A percentile compares a stretch with the other conserved stretches of the same genome.
Conservation (phyloP, 1,284 basidiomycete species). For the Rhodotorula sp. region DNA sequence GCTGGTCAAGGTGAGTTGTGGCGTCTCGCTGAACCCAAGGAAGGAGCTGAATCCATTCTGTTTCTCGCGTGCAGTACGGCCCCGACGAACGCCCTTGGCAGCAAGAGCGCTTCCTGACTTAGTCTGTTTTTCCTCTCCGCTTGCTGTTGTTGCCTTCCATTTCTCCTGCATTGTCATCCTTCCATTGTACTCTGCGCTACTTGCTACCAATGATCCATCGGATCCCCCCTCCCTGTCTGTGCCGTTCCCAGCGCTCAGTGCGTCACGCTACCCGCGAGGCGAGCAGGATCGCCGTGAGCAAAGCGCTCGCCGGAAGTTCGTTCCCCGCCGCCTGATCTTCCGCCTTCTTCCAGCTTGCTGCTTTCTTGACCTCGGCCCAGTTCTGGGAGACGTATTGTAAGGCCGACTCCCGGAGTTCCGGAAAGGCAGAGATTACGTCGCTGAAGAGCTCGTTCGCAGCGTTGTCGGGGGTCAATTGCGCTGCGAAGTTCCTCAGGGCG, state of each 20-base stretch:
- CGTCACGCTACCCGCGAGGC: no score
- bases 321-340: background rate
- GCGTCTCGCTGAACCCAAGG: no score
- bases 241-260: background rate
- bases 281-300: background rate
- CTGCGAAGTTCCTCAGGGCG: background rate
- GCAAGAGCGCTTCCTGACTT: conserved; percentile 17
- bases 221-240: no score
- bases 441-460: conserved; percentile 7
- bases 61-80: conserved; percentile 7
- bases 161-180: no score
- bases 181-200: no score
- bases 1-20: conserved; percentile 16
- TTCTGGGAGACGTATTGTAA: background rate
- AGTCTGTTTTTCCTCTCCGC: background rate
- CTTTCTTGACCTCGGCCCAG: background rate
- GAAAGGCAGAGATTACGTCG: background rate
- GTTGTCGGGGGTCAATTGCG: conserved; percentile 1
- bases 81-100: conserved; percentile 30
- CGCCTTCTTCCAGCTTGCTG: background rate
- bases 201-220: no score
- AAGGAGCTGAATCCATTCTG: no score
- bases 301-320: background rate
- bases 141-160: background rate
- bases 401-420: background rate